Conservation (phyloP, 495 filamentous ascomycete species). For the Penicillium macrosclerotiorum region DNA sequence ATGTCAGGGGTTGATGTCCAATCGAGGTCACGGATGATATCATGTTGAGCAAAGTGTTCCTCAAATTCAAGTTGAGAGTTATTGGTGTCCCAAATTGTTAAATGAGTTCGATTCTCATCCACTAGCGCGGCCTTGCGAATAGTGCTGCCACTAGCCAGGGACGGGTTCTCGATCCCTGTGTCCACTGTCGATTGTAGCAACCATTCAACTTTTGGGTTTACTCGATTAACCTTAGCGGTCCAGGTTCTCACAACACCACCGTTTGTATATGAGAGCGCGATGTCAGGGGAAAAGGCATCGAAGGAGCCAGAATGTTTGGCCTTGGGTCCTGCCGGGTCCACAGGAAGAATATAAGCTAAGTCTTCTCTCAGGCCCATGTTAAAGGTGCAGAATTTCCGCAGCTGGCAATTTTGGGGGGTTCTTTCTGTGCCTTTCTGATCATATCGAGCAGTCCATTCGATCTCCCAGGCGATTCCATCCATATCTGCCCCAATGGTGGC, state of each 20-base stretch:
- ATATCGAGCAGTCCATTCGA: constrained; percentile 42
- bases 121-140: constrained; percentile 86
- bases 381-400: constrained; percentile 72
- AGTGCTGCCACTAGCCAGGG: constrained; percentile 80
- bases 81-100: constrained; percentile 91
- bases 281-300: constrained; percentile 83
- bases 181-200: constrained; percentile 79
- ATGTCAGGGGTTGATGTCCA: constrained; percentile 93
- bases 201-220: constrained; percentile 66
- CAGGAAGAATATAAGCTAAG: constrained; percentile 78
- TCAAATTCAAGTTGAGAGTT: constrained; percentile 79
- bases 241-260: constrained; percentile 77
- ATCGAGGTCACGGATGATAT: constrained; percentile 82
- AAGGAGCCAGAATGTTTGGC: constrained; percentile 74
- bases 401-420: constrained; percentile 30
- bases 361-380: constrained; percentile 69
- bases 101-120: constrained; percentile 64
- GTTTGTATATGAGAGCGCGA: constrained; percentile 81
- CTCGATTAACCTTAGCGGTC: constrained; percentile 72
- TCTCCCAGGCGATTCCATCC: constrained; percentile 83
- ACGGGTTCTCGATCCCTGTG: constrained; percentile 70
- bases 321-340: constrained; percentile 81
- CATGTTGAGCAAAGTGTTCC: constrained; percentile 66
- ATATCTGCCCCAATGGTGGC: constrained; percentile 81
- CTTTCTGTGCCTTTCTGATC: constrained; percentile 18